A percentile compares a stretch with the other conserved stretches of the same genome.
Evolutionary conservation across 768 basidiomycete genomes (phyloP).

Genomic region (Amanita molliuscula): DNA sequence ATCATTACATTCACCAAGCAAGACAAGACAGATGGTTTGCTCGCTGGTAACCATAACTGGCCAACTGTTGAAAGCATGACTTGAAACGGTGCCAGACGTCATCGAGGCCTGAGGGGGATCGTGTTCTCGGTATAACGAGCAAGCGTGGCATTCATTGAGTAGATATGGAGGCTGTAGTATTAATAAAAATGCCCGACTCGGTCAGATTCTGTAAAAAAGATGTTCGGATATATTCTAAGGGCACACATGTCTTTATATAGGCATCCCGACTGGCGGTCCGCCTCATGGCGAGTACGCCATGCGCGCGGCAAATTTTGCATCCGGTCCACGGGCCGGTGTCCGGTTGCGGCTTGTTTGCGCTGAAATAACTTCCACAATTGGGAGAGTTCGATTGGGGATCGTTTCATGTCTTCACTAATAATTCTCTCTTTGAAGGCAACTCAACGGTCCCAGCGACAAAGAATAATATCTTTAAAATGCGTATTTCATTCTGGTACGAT

Average conservation of each 20-base stretch:
- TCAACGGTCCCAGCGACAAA: background rate
- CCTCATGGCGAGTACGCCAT: no score
- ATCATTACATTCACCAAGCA: constrained; percentile 34
- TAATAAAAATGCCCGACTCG: constrained; percentile 72
- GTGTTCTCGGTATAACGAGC: constrained; percentile 62
- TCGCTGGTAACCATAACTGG: constrained; percentile 32
- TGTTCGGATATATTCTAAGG: constrained; percentile 69
- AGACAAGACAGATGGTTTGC: constrained; percentile 40
- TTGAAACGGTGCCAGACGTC: constrained; percentile 41
- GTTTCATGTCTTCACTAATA: constrained; percentile 1
- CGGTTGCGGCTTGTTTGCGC: background rate
- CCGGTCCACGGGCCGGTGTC: no score
- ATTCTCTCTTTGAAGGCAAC: background rate
- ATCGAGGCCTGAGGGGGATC: constrained; percentile 37
- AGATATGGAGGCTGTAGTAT: constrained; percentile 63
- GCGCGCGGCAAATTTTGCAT: background rate
- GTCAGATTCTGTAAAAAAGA: constrained; percentile 76
- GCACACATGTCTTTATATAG: constrained; percentile 22
- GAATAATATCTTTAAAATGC: background rate
- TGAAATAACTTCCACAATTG: background rate
- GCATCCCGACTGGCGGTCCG: constrained; percentile 16
- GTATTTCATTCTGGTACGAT: background rate
- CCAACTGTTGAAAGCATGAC: constrained; percentile 17
- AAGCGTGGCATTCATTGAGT: constrained; percentile 52
- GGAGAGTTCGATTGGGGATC: no score